Percentiles rank a stretch among this genome's conserved stretches.
These are phyloP conservation scores for Nannochloris sp. DNA, from an alignment of 139 green algal species.

Conservation along the genomic window DNA sequence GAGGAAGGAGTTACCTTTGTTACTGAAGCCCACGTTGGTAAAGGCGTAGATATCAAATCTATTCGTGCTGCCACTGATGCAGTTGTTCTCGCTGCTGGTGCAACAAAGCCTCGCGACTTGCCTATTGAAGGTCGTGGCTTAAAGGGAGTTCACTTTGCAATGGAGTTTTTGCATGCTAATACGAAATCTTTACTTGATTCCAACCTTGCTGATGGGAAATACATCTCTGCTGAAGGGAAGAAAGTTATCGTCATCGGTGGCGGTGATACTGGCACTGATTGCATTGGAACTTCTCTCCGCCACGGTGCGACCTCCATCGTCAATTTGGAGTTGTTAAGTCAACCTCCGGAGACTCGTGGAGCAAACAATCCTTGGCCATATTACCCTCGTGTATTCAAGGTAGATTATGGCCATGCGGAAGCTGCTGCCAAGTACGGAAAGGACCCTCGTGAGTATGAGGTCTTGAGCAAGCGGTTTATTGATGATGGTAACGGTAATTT, in stretches of 20 bases:
- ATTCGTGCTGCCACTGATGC: constrained; percentile 58
- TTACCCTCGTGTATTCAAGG: constrained; percentile 68
- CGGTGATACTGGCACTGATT: constrained; percentile 95
- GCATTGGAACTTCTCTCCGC: constrained; percentile 88
- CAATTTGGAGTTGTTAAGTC: constrained; percentile 90
- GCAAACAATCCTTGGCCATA: constrained; percentile 88
- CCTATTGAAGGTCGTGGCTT: constrained; percentile 64
- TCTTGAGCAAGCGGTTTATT: constrained; percentile 93
- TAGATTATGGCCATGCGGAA: constrained; percentile 94
- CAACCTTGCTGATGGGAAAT: constrained; percentile 70
- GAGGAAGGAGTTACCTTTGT: constrained; percentile 83
- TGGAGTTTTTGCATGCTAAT: constrained; percentile 94
- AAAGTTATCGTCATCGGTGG: constrained; percentile 94
- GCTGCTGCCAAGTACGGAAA: constrained; percentile 57
- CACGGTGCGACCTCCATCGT: constrained; percentile 73
- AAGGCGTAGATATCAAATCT: constrained; percentile 43
- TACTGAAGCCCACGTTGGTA: constrained; percentile 65
- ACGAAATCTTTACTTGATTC: constrained; percentile 87
- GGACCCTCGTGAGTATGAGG: constrained; percentile 86
- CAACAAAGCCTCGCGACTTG: constrained; percentile 88
- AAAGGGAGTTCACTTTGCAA: constrained; percentile 89
- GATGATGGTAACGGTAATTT: constrained; percentile 68
- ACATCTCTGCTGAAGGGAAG: constrained; percentile 84
- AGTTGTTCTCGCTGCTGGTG: constrained; percentile 82
- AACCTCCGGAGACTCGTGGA: constrained; percentile 67